A percentile compares a stretch with the other conserved stretches of the same genome.
Conservation (phyloP, 352 stramenopile species). For the Sclerospora graminicola region DNA sequence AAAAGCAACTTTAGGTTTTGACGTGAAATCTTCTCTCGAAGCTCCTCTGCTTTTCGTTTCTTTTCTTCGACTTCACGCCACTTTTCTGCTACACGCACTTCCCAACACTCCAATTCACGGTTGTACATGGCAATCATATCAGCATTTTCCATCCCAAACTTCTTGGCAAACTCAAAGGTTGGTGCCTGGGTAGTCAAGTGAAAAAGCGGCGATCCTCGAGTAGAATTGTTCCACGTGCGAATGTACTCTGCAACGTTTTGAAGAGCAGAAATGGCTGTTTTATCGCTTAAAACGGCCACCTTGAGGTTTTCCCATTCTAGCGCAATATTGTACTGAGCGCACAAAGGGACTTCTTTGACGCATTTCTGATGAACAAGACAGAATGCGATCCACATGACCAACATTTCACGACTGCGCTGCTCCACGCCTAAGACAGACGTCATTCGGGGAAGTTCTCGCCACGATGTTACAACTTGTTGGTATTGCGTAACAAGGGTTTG, state of each 20-base stretch:
- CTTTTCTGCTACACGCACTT: constrained; percentile 1
- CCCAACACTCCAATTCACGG: constrained; percentile 8
- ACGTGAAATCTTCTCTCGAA: constrained; percentile 5
- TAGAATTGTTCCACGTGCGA: constrained; percentile 20
- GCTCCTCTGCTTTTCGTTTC: constrained; percentile 1
- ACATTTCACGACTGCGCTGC: constrained; percentile 26
- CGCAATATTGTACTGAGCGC: constrained; percentile 31
- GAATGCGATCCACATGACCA: constrained; percentile 36
- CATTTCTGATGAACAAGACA: constrained; percentile 28
- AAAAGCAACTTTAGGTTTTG: neutral
- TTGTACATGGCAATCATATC: constrained; percentile 7
- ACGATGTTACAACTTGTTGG: constrained; percentile 6
- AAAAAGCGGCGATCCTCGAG: constrained; percentile 18
- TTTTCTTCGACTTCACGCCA: constrained; percentile 14
- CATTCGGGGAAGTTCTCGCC: constrained; percentile 5
- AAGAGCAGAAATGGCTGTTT: constrained; percentile 19
- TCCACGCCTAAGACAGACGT: constrained; percentile 19
- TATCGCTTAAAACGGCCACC: constrained; percentile 23
- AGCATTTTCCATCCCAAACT: constrained; percentile 10
- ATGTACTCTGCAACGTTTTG: constrained; percentile 27
- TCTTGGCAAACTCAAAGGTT: constrained; percentile 27
- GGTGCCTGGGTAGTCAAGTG: constrained; percentile 26
- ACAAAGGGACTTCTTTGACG: constrained; percentile 1
- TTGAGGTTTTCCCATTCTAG: constrained; percentile 28
- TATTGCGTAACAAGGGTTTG: constrained; percentile 12